Conservation (phyloP, 208 protist genomes). For the Leishmania turanica region DNA sequence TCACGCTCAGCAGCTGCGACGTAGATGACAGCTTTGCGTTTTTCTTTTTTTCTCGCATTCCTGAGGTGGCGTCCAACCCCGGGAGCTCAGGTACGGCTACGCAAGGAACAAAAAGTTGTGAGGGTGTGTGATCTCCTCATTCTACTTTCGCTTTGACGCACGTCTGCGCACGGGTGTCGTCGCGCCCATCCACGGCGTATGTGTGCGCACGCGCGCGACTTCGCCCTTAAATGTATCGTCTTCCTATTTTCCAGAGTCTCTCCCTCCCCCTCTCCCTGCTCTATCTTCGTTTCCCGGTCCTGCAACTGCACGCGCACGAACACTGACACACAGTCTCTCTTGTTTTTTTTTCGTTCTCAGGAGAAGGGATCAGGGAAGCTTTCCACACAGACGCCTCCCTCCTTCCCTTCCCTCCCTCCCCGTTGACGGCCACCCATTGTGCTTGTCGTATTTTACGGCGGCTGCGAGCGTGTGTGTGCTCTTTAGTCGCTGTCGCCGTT, state of each 20-base stretch:
- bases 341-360: neutral
- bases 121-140: neutral
- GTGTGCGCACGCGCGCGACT: neutral
- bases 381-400: too few species aligned
- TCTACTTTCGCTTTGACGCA: neutral
- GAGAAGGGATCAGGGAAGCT: neutral
- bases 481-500: neutral
- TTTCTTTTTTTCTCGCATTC: neutral
- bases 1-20: neutral
- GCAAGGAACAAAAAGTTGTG: neutral
- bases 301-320: neutral
- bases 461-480: neutral
- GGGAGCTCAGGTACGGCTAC: neutral
- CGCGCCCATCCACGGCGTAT: neutral
- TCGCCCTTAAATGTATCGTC: neutral
- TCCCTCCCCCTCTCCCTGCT: neutral
- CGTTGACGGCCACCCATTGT: neutral
- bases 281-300: neutral
- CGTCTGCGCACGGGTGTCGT: neutral
- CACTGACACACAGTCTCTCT: neutral
- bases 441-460: neutral
- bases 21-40: neutral
- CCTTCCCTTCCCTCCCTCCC: neutral
- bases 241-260: neutral
- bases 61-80: neutral